Conservation (phyloP, 1,139 yeast species). For the Yamadazyma sp. region DNA sequence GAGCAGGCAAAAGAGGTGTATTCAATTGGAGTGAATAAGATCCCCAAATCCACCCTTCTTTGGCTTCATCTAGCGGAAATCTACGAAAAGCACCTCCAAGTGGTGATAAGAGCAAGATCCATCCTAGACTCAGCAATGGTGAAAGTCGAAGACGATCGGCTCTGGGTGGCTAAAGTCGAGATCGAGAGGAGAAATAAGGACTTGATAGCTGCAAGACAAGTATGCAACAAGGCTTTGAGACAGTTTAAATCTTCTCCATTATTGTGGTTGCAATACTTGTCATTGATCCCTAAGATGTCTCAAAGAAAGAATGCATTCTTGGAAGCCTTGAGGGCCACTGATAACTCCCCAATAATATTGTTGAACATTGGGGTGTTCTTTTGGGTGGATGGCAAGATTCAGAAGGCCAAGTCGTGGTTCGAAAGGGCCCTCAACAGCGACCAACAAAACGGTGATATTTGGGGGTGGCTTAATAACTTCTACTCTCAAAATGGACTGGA, state of each 20-base stretch:
- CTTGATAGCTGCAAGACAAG: constrained; percentile 50
- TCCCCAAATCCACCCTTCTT: constrained; percentile 44
- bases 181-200: constrained; percentile 59
- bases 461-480: constrained; percentile 67
- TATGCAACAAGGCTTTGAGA: constrained; percentile 61
- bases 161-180: constrained; percentile 60
- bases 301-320: constrained; percentile 64
- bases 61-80: constrained; percentile 59
- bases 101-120: constrained; percentile 65
- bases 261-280: constrained; percentile 64
- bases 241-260: constrained; percentile 57
- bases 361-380: constrained; percentile 66
- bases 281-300: constrained; percentile 49
- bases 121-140: constrained; percentile 67
- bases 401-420: constrained; percentile 74
- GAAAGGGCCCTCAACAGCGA: constrained; percentile 62
- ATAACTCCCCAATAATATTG: constrained; percentile 59
- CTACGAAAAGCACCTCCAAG: constrained; percentile 36
- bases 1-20: constrained; percentile 50
- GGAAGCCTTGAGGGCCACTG: constrained; percentile 70
- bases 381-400: constrained; percentile 64
- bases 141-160: constrained; percentile 46
- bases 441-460: constrained; percentile 65
- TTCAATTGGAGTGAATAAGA: constrained; percentile 46
- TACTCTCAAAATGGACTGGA: constrained; percentile 22